Base-by-base conservation (phyloP, 2,329 filamentous ascomycete genomes). In the Gnomoniopsis sp. region DNA sequence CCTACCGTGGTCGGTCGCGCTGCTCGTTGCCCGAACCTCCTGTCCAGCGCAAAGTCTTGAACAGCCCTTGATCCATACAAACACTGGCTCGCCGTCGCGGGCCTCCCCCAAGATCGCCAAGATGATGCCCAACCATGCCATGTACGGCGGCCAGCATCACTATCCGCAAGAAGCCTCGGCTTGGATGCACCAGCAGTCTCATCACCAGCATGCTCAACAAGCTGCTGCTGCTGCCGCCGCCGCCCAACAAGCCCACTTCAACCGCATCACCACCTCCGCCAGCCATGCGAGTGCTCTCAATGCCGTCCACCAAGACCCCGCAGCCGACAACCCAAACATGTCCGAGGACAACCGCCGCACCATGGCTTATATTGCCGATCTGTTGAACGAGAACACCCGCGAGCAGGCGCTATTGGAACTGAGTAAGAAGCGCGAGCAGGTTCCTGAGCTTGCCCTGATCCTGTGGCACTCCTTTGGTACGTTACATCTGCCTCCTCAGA, bases 401-500 rank as follows among this genome's bases (percentile, higher is more conserved):
- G 95, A 98, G 78, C 88, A 91, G 4, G 95, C 95, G 52, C 81
- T 99, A 56, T 82, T 99, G 69, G 95, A 99, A 75, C 82, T 99
- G 53, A 98, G 93, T 78, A 99, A 99, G 81, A 99, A 99, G 83
- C 83, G 95, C 58, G 95, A 99, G 76, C 95, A 98, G 75, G 95
- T 99, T 17, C 93, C 95, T 0, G 95, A 99, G 77, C 80, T 99
- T 60, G 95, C 95, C 49, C 79, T 99, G 68, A 96, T 99, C 62
- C 80, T 99, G 62, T 99, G 95, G 95, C 95, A 99, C 75, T 98
- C 93, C 3, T 98, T 97, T 70, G 95, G 93, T 96, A 84, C 64
- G 86, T 75, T 55, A 17, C 34, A 14, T n/a, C 22, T 3, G 23
- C 17, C 12, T 4, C 8, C 12, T 8, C 4, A 17, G 21, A 7